A percentile compares a stretch with the other conserved stretches of the same genome.
phyloP scores from a whole-genome alignment of 2,329 filamentous ascomycete species.

The Pyricularia pennisetigena region DNA sequence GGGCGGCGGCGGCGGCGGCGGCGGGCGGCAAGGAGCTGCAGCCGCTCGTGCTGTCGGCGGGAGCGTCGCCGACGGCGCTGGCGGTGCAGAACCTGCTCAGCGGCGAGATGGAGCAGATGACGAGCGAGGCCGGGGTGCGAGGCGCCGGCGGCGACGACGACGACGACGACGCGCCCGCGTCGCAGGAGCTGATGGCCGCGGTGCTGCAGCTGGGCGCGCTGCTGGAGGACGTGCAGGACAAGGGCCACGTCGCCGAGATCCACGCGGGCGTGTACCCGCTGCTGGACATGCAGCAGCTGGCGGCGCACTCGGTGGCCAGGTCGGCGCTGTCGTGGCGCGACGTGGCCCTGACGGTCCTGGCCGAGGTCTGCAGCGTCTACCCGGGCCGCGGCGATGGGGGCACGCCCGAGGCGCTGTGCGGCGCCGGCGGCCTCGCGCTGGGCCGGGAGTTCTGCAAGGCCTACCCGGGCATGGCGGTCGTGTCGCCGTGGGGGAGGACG shows the following conservation, averaged over 20 bases:
- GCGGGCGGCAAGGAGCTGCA: neutral
- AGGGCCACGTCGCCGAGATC: conserved; percentile 26
- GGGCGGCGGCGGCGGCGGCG: neutral
- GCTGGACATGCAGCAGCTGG: conserved; percentile 70
- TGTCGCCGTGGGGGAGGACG: conserved; percentile 46
- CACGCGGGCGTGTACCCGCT: conserved; percentile 70
- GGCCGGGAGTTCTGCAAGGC: conserved; percentile 62
- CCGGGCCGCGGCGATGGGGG: conserved; percentile 37
- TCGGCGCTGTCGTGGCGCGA: conserved; percentile 37
- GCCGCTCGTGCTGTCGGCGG: conserved; percentile 52
- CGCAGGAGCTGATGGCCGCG: conserved; percentile 16
- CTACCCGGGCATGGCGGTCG: conserved; percentile 62
- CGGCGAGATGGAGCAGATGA: neutral
- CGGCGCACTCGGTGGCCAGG: conserved; percentile 48
- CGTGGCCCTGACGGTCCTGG: conserved; percentile 59
- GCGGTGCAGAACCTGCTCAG: conserved; percentile 44
- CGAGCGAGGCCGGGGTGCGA: too few relatives aligned
- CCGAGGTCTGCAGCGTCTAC: conserved; percentile 63
- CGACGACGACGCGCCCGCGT: neutral
- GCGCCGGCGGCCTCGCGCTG: conserved; percentile 58
- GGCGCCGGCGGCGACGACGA: too few relatives aligned
- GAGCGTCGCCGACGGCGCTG: conserved; percentile 66
- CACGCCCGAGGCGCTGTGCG: conserved; percentile 55
- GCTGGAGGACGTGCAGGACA: conserved; percentile 12
- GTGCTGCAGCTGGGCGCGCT: conserved; percentile 20